Evolutionary conservation across 192 early-diverging fungal species (phyloP), one percentile per base, ranked within the genome.

Genomic region (Podila clonocystis): DNA sequence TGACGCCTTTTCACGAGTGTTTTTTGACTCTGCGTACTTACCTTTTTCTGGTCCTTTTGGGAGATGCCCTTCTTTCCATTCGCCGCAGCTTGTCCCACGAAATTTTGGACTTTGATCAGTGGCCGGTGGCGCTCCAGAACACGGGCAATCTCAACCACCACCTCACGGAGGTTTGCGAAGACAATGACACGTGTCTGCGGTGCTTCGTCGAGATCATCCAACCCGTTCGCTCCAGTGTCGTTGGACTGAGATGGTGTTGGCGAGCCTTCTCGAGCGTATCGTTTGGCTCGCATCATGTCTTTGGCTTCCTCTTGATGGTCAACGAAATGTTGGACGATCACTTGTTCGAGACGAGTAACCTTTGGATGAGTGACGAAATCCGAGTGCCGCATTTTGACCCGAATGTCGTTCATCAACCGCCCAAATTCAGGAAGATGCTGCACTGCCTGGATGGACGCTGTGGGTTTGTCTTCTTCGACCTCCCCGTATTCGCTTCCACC

Each of bases 21-120:
- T 33, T 33, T 3, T 6, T 3, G 33, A 5, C 5, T 5, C 11
- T 4, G 13, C 38, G 2, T 34, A 9, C 41, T 69, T 78, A 92
- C 92, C 85, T 91, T 87, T 36, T 95, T 86, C 78, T 98, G 96
- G 72, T 95, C 92, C 62, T 94, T 93, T 63, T 97, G 97, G 11
- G 91, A 89, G 57, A 93, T 87, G 0, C 97, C 96, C 67, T 94
- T 95, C 29, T 74, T 82, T 9, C 85, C 87, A 50, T 86, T 87
- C 6, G 67, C 72, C 5, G 74, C 63, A 2, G 84, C 83, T 69
- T 98, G 97, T 0, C 97, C 97, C 34, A 98, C 91, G 87, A 98
- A 98, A 7, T 83, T 83, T 68, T 90, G 89, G 15, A 89, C 87
- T 22, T 86, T 82, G 9, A 96, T 84, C 68, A 93, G 59, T 0